Base-by-base conservation (phyloP, 805 yeast species). In the Cyberlindnera suaveolens region DNA sequence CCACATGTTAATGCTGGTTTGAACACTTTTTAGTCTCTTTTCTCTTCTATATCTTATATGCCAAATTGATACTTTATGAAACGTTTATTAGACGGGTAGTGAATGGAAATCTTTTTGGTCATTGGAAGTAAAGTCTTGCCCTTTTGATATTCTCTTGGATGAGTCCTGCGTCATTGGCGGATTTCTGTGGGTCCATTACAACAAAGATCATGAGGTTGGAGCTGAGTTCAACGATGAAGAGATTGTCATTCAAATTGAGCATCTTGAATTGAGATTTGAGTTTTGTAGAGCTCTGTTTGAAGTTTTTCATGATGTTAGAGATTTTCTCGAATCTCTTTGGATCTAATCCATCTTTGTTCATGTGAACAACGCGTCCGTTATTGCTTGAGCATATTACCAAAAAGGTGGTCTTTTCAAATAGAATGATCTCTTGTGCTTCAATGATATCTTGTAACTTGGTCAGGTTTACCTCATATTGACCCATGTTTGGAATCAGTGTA, bases 241-340 rank as follows among this genome's bases (percentile, higher is more conserved):
- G 57, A 10, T 61, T 60, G 40, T 68, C 96, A 46, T 83, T 80
- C 30, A 91, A 71, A 16, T 84, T 78, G 39, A 91, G 65, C 38
- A 85, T 82, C 50, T 77, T 82, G 63, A 91, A 87, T 53, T 87
- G 90, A 5, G 96, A 78, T 57, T 96, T 77, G 56, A 91, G 71
- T 61, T 88, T 90, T 40, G 85, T 80, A 36, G 93, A 88, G 52
- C 95, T 85, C 64, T 91, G 97, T 58, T 93, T 89, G 65, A 86
- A 91, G 20, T 95, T 88, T 59, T 91, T 91, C 71, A 91, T 87
- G 46, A 91, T 89, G 61, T 88, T 90, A 19, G 95, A 85, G 19
- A 91, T 89, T 60, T 90, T 91, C 60, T 91, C 98, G 58, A 90
- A 91, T 54, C 98, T 70, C 54, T 91, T 88, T 6, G 97, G 96